Percentiles rank a stretch among this genome's conserved stretches.
Evolutionary conservation across 1,284 basidiomycete species (phyloP).

Genomic region (Pascua guehoae): DNA sequence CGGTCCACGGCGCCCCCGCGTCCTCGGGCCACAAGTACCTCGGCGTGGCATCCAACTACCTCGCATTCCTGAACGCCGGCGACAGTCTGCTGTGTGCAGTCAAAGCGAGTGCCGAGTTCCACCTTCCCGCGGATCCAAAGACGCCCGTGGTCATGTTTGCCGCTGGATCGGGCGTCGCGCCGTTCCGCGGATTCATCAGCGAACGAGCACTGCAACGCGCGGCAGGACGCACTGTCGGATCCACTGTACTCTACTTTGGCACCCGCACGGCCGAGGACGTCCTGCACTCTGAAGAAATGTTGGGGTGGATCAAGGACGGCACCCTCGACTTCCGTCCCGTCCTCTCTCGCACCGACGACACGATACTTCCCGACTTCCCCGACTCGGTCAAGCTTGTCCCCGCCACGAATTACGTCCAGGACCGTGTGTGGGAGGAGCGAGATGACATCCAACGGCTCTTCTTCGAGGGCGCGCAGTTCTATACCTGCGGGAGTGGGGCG

Average conservation of each 20-base stretch:
- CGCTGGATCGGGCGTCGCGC: conserved; percentile 56
- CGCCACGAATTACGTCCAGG: conserved; percentile 24
- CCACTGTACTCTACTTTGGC: conserved; percentile 56
- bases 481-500: conserved; percentile 52
- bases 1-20: conserved; percentile 51
- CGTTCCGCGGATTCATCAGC: conserved; percentile 58
- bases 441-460: conserved; percentile 47
- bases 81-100: conserved; percentile 54
- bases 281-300: conserved; percentile 54
- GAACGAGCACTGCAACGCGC: conserved; percentile 56
- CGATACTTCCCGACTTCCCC: not conserved
- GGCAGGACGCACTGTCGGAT: conserved; percentile 53
- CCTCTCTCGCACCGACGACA: conserved; percentile 47
- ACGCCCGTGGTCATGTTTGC: conserved; percentile 56
- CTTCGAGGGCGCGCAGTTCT: conserved; percentile 52
- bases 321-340: conserved; percentile 56
- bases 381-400: not conserved
- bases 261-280: conserved; percentile 51
- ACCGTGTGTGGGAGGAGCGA: conserved; percentile 55
- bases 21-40: conserved; percentile 46
- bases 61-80: conserved; percentile 52
- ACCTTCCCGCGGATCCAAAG: conserved; percentile 52
- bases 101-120: conserved; percentile 53
- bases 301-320: conserved; percentile 52
- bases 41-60: conserved; percentile 56